Conservation (phyloP, 495 filamentous ascomycete species). For the Durotheca rogersii region DNA sequence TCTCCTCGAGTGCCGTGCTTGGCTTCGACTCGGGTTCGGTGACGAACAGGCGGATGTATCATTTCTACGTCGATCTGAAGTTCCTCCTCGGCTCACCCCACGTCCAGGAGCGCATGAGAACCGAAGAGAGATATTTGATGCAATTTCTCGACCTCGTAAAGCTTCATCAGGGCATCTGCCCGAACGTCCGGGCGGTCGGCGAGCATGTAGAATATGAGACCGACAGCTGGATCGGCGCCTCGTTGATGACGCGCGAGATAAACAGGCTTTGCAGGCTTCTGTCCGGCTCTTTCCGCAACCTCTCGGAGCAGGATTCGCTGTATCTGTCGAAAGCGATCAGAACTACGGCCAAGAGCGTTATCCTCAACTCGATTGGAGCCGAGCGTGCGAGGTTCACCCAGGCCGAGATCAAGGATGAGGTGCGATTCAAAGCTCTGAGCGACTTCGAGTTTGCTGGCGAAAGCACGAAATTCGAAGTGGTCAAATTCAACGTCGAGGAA, state of each 20-base stretch:
- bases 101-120: conserved; percentile 78
- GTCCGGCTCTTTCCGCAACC: conserved; percentile 76
- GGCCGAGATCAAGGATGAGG: conserved; percentile 82
- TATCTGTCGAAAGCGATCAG: conserved; percentile 73
- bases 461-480: conserved; percentile 62
- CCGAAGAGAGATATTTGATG: conserved; percentile 79
- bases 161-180: conserved; percentile 93
- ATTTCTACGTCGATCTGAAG: conserved; percentile 91
- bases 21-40: conserved; percentile 91
- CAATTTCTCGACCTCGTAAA: conserved; percentile 96
- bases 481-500: conserved; percentile 83
- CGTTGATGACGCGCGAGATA: conserved; percentile 90
- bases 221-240: conserved; percentile 96
- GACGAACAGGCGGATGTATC: conserved; percentile 91
- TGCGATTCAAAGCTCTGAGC: conserved; percentile 72
- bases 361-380: conserved; percentile 82
- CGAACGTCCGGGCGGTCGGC: conserved; percentile 84
- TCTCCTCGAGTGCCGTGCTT: conserved; percentile 77
- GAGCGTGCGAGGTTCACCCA: conserved; percentile 84
- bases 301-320: conserved; percentile 58
- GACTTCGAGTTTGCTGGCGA: conserved; percentile 78
- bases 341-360: conserved; percentile 70
- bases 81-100: conserved; percentile 85
- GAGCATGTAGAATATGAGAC: conserved; percentile 99
- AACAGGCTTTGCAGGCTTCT: conserved; percentile 88